Evolutionary conservation across 2,329 filamentous ascomycete species (phyloP).

Genomic region (Lecanicillium sp.): DNA sequence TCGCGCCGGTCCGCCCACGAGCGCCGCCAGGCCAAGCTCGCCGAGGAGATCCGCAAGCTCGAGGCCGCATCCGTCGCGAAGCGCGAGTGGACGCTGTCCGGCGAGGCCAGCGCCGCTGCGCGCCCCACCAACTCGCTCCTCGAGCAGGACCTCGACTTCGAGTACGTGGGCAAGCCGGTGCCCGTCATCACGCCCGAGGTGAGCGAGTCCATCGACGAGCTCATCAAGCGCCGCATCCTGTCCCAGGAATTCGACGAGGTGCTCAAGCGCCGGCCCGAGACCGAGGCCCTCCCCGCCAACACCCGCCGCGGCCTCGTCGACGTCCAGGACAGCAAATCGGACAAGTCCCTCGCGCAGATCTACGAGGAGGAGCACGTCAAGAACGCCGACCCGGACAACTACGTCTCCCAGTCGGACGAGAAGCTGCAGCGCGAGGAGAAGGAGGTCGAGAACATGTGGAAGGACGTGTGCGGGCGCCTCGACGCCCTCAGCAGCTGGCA

Average conservation of each 20-base stretch:
- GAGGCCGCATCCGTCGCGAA: constrained; percentile 87
- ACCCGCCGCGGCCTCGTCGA: constrained; percentile 69
- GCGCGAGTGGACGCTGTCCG: constrained; percentile 82
- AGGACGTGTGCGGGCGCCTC: constrained; percentile 69
- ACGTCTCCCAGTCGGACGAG: constrained; percentile 75
- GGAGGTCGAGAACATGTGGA: constrained; percentile 80
- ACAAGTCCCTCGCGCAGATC: constrained; percentile 80
- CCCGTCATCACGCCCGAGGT: constrained; percentile 89
- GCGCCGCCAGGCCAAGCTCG: constrained; percentile 75
- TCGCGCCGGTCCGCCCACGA: constrained; percentile 81
- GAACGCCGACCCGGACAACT: constrained; percentile 67
- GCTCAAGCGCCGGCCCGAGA: constrained; percentile 70
- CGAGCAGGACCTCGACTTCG: constrained; percentile 92
- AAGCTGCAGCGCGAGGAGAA: constrained; percentile 75
- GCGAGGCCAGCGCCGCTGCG: constrained; percentile 77
- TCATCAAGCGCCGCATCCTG: constrained; percentile 90
- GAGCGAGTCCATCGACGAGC: constrained; percentile 82
- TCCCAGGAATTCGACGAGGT: constrained; percentile 91
- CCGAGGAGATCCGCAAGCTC: constrained; percentile 83
- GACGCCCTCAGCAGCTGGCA: constrained; percentile 91
- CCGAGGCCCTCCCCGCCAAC: constrained; percentile 53
- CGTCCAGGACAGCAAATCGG: constrained; percentile 80
- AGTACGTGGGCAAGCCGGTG: constrained; percentile 89
- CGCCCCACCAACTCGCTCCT: constrained; percentile 87
- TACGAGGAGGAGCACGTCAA: constrained; percentile 92